Evolutionary conservation across 2,329 filamentous ascomycete genomes (phyloP).

Genomic region (Aspergillus sp.): DNA sequence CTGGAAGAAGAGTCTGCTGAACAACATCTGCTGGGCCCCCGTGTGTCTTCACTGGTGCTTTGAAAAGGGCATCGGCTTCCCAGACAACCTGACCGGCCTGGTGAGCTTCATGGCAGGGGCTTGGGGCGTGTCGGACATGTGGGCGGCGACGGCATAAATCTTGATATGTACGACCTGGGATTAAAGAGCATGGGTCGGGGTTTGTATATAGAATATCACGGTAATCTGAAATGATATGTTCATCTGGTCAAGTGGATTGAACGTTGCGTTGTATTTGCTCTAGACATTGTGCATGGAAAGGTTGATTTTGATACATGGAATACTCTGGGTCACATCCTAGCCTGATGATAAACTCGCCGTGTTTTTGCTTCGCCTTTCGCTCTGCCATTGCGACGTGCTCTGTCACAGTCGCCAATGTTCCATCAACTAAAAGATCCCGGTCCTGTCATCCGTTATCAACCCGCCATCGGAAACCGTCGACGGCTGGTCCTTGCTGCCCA

Average conservation of each 20-base stretch:
- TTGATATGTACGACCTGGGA: neutral
- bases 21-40: constrained; percentile 75
- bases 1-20: constrained; percentile 63
- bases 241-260: neutral
- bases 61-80: constrained; percentile 61
- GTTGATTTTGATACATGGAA: no score
- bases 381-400: no score
- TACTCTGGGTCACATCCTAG: neutral
- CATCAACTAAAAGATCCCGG: neutral
- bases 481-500: neutral
- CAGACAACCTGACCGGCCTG: constrained; percentile 58
- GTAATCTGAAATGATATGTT: neutral
- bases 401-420: no score
- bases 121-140: constrained; percentile 46
- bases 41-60: constrained; percentile 82
- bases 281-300: neutral
- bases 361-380: no score
- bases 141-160: constrained; percentile 40
- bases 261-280: neutral
- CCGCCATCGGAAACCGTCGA: neutral
- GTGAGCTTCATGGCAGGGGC: constrained; percentile 55
- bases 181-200: neutral
- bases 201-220: neutral
- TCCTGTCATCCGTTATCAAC: neutral
- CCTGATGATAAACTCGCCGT: neutral